Percentiles rank a stretch among this genome's conserved stretches.
phyloP scores from a whole-genome alignment of 108 stramenopile genomes.

The Nitzschia sp. region DNA sequence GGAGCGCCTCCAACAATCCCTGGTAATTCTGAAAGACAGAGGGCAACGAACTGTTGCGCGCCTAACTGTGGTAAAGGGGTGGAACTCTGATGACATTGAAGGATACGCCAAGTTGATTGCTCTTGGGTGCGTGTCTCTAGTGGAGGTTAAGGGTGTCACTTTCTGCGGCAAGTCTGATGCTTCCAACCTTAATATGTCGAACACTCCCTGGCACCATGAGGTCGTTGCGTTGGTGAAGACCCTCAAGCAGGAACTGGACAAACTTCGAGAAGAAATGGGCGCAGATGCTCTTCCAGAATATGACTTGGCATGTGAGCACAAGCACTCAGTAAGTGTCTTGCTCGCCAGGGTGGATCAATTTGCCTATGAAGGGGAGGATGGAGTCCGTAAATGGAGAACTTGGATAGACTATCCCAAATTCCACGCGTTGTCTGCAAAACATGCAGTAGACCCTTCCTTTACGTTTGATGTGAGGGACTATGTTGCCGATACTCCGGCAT shows the following conservation, averaged over 20 bases:
- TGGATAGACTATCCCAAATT: constrained; percentile 97
- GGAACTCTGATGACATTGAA: constrained; percentile 89
- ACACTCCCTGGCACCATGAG: constrained; percentile 96
- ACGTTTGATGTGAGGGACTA: constrained; percentile 86
- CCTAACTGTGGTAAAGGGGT: constrained; percentile 94
- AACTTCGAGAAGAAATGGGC: constrained; percentile 55
- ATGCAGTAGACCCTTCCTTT: constrained; percentile 56
- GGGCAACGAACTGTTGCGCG: constrained; percentile 94
- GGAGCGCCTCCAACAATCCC: constrained; percentile 83
- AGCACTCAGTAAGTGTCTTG: constrained; percentile 92
- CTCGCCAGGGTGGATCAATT: constrained; percentile 89
- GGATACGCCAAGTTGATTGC: constrained; percentile 91
- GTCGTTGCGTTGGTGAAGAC: constrained; percentile 68
- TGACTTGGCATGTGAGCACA: constrained; percentile 91
- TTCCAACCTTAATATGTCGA: constrained; percentile 93
- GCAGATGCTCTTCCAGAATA: constrained; percentile 69
- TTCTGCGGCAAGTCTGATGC: constrained; percentile 96
- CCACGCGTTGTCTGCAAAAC: constrained; percentile 65
- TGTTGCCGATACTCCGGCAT: constrained; percentile 79
- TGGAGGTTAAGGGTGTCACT: constrained; percentile 97
- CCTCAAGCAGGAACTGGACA: constrained; percentile 63
- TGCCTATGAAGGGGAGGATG: constrained; percentile 59
- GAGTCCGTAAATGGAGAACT: constrained; percentile 84
- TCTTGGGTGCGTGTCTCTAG: constrained; percentile 83
- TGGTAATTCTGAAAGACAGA: constrained; percentile 74